These are phyloP conservation scores for Hawksworthiomyces lignivorus DNA, from an alignment of 2,329 filamentous ascomycete species.

Conservation along the genomic window DNA sequence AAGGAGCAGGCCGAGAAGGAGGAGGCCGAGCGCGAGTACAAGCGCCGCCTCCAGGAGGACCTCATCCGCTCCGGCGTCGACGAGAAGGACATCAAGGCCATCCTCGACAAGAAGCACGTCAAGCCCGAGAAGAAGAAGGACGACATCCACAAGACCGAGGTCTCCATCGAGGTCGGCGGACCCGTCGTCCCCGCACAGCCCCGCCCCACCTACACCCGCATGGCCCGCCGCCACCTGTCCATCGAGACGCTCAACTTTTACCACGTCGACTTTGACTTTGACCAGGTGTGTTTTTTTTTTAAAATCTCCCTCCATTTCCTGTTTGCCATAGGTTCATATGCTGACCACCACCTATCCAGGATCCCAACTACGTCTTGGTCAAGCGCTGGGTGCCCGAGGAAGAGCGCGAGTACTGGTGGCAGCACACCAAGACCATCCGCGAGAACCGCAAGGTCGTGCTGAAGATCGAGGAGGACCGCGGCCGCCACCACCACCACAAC, in stretches of 20 bases:
- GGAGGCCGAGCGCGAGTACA: slow-evolving; percentile 45
- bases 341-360: no score
- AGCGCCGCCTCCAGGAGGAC: slow-evolving; percentile 48
- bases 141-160: slow-evolving; percentile 8
- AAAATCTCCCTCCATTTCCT: no score
- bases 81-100: slow-evolving; percentile 50
- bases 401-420: slow-evolving; percentile 65
- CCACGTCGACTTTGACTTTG: slow-evolving; percentile 50
- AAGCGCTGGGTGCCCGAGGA: slow-evolving; percentile 62
- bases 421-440: slow-evolving; percentile 60
- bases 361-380: slow-evolving; percentile 64
- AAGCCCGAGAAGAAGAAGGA: slow-evolving; percentile 20
- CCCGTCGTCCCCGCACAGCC: background rate
- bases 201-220: slow-evolving; percentile 51
- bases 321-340: no score
- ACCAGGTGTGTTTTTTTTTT: slow-evolving; percentile 32
- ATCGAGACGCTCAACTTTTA: slow-evolving; percentile 52
- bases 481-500: slow-evolving; percentile 30
- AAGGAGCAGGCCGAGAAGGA: slow-evolving; percentile 42
- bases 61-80: slow-evolving; percentile 51
- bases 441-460: slow-evolving; percentile 44
- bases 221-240: slow-evolving; percentile 54
- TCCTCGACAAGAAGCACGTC: slow-evolving; percentile 49
- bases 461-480: slow-evolving; percentile 37
- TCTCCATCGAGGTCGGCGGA: slow-evolving; percentile 12